phyloP scores from a whole-genome alignment of 1,139 yeast species.

The Kodamaea suecica region DNA sequence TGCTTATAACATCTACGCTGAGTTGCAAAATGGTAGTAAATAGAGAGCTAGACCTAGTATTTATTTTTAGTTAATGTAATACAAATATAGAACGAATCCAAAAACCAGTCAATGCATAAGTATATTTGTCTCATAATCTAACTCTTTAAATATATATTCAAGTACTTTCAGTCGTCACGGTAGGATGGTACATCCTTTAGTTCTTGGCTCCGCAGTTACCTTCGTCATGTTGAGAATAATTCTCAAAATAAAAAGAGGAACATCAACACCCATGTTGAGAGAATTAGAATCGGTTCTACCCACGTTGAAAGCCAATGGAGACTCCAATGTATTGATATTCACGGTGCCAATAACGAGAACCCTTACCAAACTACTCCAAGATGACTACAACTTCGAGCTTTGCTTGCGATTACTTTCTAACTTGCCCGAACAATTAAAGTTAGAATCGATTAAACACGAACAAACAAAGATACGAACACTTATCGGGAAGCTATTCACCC shows the following conservation, averaged over 20 bases:
- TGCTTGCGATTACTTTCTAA: slow-evolving; percentile 37
- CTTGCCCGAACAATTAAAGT: slow-evolving; percentile 28
- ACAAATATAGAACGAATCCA: background rate
- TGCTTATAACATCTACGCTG: slow-evolving; percentile 8
- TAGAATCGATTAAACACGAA: slow-evolving; percentile 28
- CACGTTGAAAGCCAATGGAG: background rate
- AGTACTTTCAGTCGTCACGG: too few species aligned
- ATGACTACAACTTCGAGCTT: slow-evolving; percentile 36
- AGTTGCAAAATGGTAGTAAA: slow-evolving; percentile 1
- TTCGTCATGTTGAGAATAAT: too few species aligned
- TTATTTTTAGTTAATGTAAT: too few species aligned
- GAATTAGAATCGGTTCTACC: background rate
- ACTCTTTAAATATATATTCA: too few species aligned
- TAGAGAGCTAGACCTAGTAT: background rate
- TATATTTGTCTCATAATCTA: too few species aligned
- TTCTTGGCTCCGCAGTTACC: too few species aligned
- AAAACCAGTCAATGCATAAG: background rate
- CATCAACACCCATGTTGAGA: background rate
- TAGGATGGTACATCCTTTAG: too few species aligned
- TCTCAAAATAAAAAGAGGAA: background rate
- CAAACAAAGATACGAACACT: slow-evolving; percentile 20
- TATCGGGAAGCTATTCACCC: slow-evolving; percentile 23
- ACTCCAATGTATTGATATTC: slow-evolving; percentile 13
- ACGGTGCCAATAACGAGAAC: slow-evolving; percentile 17
- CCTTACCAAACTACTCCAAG: slow-evolving; percentile 20